Percentiles rank a stretch among this genome's conserved stretches.
Evolutionary conservation across 192 early-diverging fungal species (phyloP).

Genomic region (Borealophlyctis nickersoniae): DNA sequence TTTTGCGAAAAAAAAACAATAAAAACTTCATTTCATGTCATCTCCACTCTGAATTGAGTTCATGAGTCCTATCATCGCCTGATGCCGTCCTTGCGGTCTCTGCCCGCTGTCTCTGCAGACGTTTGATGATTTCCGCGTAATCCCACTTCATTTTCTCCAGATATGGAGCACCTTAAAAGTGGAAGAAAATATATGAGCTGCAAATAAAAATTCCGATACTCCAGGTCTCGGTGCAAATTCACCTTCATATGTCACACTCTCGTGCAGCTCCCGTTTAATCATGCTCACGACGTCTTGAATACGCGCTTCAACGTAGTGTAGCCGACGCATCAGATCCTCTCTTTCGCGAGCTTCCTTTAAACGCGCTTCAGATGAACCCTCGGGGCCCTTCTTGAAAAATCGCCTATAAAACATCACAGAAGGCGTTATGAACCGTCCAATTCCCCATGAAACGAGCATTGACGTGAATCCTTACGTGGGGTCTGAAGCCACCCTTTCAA

Average conservation of each 20-base stretch:
- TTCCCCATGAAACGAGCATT: too few relatives aligned
- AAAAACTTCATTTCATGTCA: too few relatives aligned
- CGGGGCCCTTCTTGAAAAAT: slow-evolving; percentile 41
- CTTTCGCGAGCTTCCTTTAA: slow-evolving; percentile 42
- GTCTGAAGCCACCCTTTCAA: slow-evolving; percentile 47
- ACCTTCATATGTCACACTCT: slow-evolving; percentile 56
- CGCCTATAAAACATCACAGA: slow-evolving; percentile 21
- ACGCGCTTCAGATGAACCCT: slow-evolving; percentile 44
- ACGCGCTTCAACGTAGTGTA: slow-evolving; percentile 43
- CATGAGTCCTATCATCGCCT: too few relatives aligned
- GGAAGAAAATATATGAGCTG: not conserved
- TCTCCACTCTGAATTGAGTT: too few relatives aligned
- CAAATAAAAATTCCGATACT: slow-evolving; percentile 2
- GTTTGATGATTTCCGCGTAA: slow-evolving; percentile 41
- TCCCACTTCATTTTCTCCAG: slow-evolving; percentile 56
- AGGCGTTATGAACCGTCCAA: not conserved
- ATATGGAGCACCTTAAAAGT: slow-evolving; percentile 50
- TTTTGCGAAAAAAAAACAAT: too few relatives aligned
- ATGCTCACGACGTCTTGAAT: slow-evolving; percentile 32
- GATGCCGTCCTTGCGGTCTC: not conserved
- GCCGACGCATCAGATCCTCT: slow-evolving; percentile 40
- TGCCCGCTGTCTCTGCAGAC: slow-evolving; percentile 6
- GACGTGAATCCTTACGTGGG: slow-evolving; percentile 28
- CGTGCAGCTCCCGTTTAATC: slow-evolving; percentile 48
- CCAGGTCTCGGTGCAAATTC: not conserved